Evolutionary conservation across 2,329 filamentous ascomycete genomes (phyloP).

Genomic region (Ceratocystis lukuohia): DNA sequence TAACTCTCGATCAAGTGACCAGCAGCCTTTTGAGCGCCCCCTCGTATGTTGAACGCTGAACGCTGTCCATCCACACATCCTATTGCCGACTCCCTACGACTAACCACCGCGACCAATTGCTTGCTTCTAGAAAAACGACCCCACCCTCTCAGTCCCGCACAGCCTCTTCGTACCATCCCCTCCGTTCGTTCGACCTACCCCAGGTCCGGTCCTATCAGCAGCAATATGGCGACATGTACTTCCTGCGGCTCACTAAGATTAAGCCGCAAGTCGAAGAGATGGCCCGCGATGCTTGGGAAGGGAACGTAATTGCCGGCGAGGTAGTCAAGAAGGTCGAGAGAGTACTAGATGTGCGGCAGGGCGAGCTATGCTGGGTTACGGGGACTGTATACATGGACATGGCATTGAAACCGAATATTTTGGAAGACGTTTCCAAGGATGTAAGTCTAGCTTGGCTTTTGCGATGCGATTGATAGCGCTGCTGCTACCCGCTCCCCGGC

Average conservation of each 20-base stretch:
- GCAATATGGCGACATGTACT: conserved; percentile 97
- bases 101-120: background rate
- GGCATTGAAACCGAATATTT: conserved; percentile 86
- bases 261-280: conserved; percentile 69
- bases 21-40: conserved; percentile 27
- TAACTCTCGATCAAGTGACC: conserved; percentile 26
- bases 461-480: background rate
- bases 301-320: conserved; percentile 65
- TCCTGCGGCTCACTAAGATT: conserved; percentile 73
- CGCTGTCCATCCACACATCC: conserved; percentile 22
- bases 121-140: background rate
- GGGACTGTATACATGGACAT: conserved; percentile 97
- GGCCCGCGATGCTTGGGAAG: conserved; percentile 63
- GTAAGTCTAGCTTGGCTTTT: conserved; percentile 36
- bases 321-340: conserved; percentile 63
- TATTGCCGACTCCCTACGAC: background rate
- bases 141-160: conserved; percentile 2
- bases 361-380: conserved; percentile 85
- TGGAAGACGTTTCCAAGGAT: conserved; percentile 90
- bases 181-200: conserved; percentile 61
- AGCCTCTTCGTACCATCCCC: conserved; percentile 53
- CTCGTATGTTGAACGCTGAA: conserved; percentile 23
- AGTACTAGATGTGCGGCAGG: conserved; percentile 89
- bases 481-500: background rate
- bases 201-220: conserved; percentile 69